Conservation (phyloP, 257 asterid species). For the Solanum bulbocastanum region DNA sequence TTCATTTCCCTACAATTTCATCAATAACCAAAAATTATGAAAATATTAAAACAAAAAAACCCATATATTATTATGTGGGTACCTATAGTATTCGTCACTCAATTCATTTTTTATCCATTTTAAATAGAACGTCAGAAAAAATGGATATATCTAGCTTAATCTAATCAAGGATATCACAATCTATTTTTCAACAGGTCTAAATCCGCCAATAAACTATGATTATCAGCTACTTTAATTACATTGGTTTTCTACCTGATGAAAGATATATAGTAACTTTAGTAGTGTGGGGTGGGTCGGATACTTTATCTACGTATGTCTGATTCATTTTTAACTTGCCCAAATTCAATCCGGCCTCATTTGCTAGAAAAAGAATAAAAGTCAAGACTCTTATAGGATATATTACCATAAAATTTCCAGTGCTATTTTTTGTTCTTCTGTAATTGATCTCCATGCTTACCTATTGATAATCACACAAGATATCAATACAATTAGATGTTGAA, state of each 20-base stretch:
- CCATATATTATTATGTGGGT: neutral
- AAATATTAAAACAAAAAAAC: neutral
- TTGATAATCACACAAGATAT: neutral
- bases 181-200: too few species aligned
- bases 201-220: too few species aligned
- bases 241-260: too few species aligned
- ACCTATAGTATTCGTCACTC: neutral
- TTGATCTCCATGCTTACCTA: slow-evolving; percentile 38
- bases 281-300: neutral
- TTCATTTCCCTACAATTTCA: slow-evolving; percentile 21
- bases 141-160: neutral
- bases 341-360: neutral
- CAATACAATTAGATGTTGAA: neutral
- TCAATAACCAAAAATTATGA: neutral
- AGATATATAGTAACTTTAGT: neutral
- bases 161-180: neutral
- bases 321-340: neutral
- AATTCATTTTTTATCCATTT: neutral
- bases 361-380: neutral
- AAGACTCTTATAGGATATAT: neutral
- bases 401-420: slow-evolving; percentile 23
- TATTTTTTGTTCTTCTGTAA: slow-evolving; percentile 19
- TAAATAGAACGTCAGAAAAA: neutral
- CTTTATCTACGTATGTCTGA: neutral
- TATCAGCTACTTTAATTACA: too few species aligned